Base-by-base conservation (phyloP, 1,284 basidiomycete genomes). In the Ustilago hordei region DNA sequence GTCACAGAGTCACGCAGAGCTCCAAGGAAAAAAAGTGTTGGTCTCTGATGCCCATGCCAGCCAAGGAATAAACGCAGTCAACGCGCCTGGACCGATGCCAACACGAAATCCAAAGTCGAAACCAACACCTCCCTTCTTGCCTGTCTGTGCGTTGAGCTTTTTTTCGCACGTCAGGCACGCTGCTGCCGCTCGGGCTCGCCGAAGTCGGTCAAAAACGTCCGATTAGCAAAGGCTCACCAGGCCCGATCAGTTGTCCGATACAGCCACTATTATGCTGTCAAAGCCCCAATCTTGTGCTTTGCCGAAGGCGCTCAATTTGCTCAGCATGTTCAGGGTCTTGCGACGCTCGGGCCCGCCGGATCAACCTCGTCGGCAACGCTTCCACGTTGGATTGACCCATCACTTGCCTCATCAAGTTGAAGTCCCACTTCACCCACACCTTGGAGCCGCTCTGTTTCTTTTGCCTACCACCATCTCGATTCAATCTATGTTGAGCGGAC, bases 11-110 rank as follows among this genome's bases (percentile, higher is more conserved):
- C 23, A 28, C 23, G 3, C 23, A 23, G 35, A 43, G 45, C n/a
- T 28, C n/a, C 17, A 71, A 19, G 19, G 23, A 28, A 28, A 62
- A 69, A 72, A 72, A 72, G 70, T 73, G 70, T 73, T 73, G 70
- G 60, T 73, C 70, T 67, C 64, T 19, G 28, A 4, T 48, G 28
- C 17, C 3, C 39, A 28, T 34, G 55, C 34, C 50, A 66, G 64
- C 45, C 64, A 56, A 28, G 8, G 28, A 56, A 34, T 19, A 47
- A 55, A 64, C 48, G 70, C 65, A 73, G 19, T 43, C 56, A 61
- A 73, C 70, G 70, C 70, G 70, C 70, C 70, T 60, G 60, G 56
- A 71, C 63, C 60, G 41, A 23, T 52, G 7, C 45, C 23, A 45
- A 45, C 43, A 45, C 43, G 43, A 45, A 15, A 52, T 13, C 28